A percentile compares a stretch with the other conserved stretches of the same genome.
These are phyloP conservation scores for Aegilops tauschii DNA, from an alignment of 176 grass and related monocot species.

Conservation along the genomic window DNA sequence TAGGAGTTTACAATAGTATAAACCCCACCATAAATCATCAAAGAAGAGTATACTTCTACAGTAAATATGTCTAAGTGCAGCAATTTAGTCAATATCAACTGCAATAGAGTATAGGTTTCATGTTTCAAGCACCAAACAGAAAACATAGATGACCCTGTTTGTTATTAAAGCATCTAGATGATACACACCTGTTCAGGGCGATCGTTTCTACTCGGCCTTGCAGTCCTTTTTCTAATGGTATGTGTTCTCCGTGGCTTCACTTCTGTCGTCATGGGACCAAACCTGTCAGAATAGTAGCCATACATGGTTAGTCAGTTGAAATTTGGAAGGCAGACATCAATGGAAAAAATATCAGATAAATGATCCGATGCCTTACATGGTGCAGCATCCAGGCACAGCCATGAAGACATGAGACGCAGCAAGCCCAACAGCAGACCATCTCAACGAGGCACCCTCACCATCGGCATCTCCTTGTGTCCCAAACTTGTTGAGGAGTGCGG, in stretches of 20 bases:
- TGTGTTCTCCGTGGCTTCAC: slow-evolving; percentile 37
- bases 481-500: slow-evolving; percentile 60
- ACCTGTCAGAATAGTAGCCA: slow-evolving; percentile 33
- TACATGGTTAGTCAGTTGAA: not conserved
- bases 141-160: not conserved
- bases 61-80: not conserved
- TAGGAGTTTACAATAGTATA: not conserved
- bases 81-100: not conserved
- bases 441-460: slow-evolving; percentile 30
- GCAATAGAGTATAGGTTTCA: not conserved
- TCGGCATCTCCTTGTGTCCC: slow-evolving; percentile 19
- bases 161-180: not conserved
- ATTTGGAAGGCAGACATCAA: not conserved
- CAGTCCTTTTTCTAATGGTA: slow-evolving; percentile 36
- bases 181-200: slow-evolving; percentile 65
- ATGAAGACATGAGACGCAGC: slow-evolving; percentile 57
- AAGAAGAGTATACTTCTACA: not conserved
- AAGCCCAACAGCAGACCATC: slow-evolving; percentile 53
- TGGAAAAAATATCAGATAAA: not conserved
- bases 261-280: slow-evolving; percentile 76
- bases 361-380: slow-evolving; percentile 49
- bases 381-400: slow-evolving; percentile 58
- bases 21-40: not conserved
- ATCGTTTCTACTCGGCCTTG: slow-evolving; percentile 43
- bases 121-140: slow-evolving; percentile 7